phyloP scores from a whole-genome alignment of 306 rosid genomes.

The Ormosia emarginata region DNA sequence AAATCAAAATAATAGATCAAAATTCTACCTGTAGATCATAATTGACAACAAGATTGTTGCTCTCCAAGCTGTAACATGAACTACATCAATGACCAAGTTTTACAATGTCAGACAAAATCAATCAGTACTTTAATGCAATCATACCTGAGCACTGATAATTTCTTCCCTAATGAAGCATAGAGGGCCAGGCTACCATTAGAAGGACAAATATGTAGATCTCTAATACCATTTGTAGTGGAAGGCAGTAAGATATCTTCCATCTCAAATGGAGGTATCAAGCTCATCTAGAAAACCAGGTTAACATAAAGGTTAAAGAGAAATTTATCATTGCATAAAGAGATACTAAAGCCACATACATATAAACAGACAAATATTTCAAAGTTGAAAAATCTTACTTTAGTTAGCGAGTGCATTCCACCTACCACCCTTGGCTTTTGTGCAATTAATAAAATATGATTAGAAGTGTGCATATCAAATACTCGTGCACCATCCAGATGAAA shows the following conservation, averaged over 20 bases:
- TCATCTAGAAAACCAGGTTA: conserved; percentile 53
- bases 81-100: conserved; percentile 13
- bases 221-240: conserved; percentile 45
- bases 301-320: conserved; percentile 11
- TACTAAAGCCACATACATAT: conserved; percentile 7
- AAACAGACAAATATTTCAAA: conserved; percentile 4
- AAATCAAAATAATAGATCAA: conserved; percentile 18
- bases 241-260: conserved; percentile 75
- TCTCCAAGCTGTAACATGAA: conserved; percentile 62
- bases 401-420: conserved; percentile 46
- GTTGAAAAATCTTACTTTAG: conserved; percentile 58
- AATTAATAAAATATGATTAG: conserved; percentile 60
- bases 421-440: conserved; percentile 61
- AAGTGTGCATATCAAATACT: conserved; percentile 60
- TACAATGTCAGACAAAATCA: conserved; percentile 6
- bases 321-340: background rate
- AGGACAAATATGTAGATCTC: conserved; percentile 73
- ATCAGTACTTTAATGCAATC: background rate
- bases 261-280: conserved; percentile 80
- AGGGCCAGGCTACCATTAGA: conserved; percentile 53
- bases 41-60: conserved; percentile 53
- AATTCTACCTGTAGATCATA: conserved; percentile 77
- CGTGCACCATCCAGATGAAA: conserved; percentile 67
- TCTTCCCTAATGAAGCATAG: conserved; percentile 67
- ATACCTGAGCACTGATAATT: conserved; percentile 80